Evolutionary conservation across 1,284 basidiomycete genomes (phyloP).

Genomic region (Cryptococcus sp.): DNA sequence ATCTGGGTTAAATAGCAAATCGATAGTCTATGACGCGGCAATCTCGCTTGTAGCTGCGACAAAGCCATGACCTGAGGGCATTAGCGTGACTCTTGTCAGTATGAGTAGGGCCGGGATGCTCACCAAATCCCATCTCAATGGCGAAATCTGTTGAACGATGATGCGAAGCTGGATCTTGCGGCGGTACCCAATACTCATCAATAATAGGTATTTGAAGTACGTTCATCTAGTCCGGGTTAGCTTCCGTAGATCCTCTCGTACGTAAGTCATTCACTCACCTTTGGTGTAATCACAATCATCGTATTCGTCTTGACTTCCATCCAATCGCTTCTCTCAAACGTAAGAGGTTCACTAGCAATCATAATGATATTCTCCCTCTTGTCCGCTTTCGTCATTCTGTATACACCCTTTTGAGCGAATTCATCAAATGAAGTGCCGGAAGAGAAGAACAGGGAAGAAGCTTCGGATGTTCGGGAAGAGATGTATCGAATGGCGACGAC

Average conservation of each 20-base stretch:
- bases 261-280: slow-evolving; percentile 54
- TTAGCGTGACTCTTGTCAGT: neutral
- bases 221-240: slow-evolving; percentile 57
- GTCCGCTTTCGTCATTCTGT: slow-evolving; percentile 92
- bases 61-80: slow-evolving; percentile 15
- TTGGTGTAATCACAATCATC: slow-evolving; percentile 83
- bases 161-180: slow-evolving; percentile 40
- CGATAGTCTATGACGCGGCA: neutral
- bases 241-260: neutral
- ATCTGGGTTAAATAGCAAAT: too few species aligned
- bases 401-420: slow-evolving; percentile 77
- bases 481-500: slow-evolving; percentile 95
- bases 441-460: slow-evolving; percentile 92
- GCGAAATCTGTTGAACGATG: slow-evolving; percentile 44
- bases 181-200: slow-evolving; percentile 75
- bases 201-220: slow-evolving; percentile 88
- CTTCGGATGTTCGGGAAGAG: slow-evolving; percentile 83
- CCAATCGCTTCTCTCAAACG: slow-evolving; percentile 65
- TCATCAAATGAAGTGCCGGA: slow-evolving; percentile 92
- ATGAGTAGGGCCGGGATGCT: slow-evolving; percentile 4
- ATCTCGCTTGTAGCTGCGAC: neutral
- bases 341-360: slow-evolving; percentile 87
- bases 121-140: slow-evolving; percentile 42
- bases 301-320: slow-evolving; percentile 96
- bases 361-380: slow-evolving; percentile 84